Base-by-base conservation (phyloP, 2,329 filamentous ascomycete species). In the Annulohypoxylon truncatum region DNA sequence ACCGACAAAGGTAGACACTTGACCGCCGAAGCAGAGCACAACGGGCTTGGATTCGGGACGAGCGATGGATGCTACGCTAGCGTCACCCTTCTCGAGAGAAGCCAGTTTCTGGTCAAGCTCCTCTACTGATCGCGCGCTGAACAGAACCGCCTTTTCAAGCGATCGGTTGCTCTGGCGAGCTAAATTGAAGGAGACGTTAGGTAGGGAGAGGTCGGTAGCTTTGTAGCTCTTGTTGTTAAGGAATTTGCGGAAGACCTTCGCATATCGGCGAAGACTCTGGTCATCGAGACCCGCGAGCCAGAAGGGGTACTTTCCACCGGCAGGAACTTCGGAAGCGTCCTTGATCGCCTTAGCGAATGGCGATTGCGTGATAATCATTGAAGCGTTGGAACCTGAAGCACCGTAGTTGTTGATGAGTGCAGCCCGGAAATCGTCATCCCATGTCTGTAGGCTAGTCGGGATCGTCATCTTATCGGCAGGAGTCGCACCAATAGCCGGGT, bases 361-460 rank as follows among this genome's bases (percentile, higher is more conserved):
- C 4, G 70, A 51, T 20, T 74, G 63, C 0, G 48, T 71, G n/a
- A 79, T 55, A 4, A 79, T 46, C 61, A 76, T 65, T 1, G 75
- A 72, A 2, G 75, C 73, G 29, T 79, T 80, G n/a, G 73, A 76
- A 0, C 79, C 78, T 1, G 73, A 73, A 0, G 78, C 79, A 0
- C 79, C 78, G 47, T 80, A 80, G 68, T 77, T 80, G 67, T 80
- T 80, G 61, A 80, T 71, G 7, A 75, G 48, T 0, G 75, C 72
- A 0, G 58, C 70, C 31, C 61, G 61, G 29, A 65, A 68, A 1
- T 63, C 42, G 1, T 20, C 57, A 1, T 72, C 44, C 77, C 75
- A 78, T 0, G 69, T 56, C 10, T 58, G 56, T 9, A 64, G 3
- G 1, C 44, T 48, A 0, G 61, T 71, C 2, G 60, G 46, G 12